A percentile compares a stretch with the other conserved stretches of the same genome.
Evolutionary conservation across 345 rosid species (phyloP).

Genomic region (Clausena lansium): DNA sequence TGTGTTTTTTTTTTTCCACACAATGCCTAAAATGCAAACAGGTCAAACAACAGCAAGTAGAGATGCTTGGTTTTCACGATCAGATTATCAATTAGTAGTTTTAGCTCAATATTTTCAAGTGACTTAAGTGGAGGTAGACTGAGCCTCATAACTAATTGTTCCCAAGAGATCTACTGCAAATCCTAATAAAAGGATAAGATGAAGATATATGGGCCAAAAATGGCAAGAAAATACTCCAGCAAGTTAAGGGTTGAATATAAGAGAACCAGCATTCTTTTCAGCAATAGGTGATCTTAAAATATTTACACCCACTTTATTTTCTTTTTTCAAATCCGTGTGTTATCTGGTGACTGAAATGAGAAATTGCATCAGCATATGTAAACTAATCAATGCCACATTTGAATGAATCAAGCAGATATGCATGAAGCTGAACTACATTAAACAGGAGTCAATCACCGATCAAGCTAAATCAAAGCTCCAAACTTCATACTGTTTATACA

Average conservation of each 20-base stretch:
- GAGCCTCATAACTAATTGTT: not conserved
- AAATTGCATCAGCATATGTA: not conserved
- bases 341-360: not conserved
- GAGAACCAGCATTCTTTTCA: not conserved
- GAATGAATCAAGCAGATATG: conserved; percentile 21
- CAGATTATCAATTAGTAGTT: not conserved
- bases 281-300: not conserved
- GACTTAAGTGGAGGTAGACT: not conserved
- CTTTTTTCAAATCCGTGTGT: not conserved
- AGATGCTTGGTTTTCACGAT: not conserved
- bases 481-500: not conserved
- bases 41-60: not conserved
- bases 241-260: not conserved
- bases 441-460: not conserved
- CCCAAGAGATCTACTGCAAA: not conserved
- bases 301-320: not conserved
- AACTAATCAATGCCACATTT: not conserved
- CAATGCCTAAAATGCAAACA: not conserved
- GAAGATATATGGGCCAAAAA: not conserved
- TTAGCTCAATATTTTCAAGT: not conserved
- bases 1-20: not conserved
- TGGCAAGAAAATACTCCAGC: not conserved
- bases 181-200: not conserved
- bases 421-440: not conserved
- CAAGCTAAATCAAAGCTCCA: not conserved